Conservation (phyloP, 495 filamentous ascomycete species). For the Aspergillus homomorphus region DNA sequence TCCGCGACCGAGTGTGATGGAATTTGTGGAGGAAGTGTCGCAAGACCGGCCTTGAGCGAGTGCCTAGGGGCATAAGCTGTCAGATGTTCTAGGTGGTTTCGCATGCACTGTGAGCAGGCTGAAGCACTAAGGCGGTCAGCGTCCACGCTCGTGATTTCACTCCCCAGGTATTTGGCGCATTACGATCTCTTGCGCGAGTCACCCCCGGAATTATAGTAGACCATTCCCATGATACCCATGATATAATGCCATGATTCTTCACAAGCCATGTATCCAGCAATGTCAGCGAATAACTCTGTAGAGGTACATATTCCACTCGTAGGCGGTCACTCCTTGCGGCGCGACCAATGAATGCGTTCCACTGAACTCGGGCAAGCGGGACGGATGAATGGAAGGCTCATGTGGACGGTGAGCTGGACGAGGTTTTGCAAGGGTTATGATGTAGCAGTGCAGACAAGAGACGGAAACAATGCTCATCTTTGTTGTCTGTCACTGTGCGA, state of each 20-base stretch:
- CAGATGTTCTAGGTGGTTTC: too few relatives aligned
- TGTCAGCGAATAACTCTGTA: not conserved
- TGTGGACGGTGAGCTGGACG: not conserved
- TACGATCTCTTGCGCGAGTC: too few relatives aligned
- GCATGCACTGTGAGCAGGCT: too few relatives aligned
- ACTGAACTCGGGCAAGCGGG: not conserved
- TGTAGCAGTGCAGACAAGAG: not conserved
- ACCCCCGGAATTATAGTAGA: not conserved
- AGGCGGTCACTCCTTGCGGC: not conserved
- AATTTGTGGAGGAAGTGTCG: constrained; percentile 31
- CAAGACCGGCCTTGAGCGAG: constrained; percentile 3
- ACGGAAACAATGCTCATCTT: too few relatives aligned
- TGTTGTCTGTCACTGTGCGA: not conserved
- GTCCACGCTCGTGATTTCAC: too few relatives aligned
- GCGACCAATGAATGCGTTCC: not conserved
- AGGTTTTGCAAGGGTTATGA: not conserved
- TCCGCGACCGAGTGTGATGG: constrained; percentile 26
- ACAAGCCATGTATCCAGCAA: not conserved
- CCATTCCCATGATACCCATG: not conserved
- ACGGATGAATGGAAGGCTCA: constrained; percentile 1
- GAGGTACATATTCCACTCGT: not conserved
- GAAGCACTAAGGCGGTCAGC: not conserved
- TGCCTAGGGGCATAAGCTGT: not conserved
- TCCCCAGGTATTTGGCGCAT: too few relatives aligned
- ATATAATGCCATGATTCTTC: not conserved